Base-by-base conservation (phyloP, 257 asterid genomes). In the Przewalskia tangutica region DNA sequence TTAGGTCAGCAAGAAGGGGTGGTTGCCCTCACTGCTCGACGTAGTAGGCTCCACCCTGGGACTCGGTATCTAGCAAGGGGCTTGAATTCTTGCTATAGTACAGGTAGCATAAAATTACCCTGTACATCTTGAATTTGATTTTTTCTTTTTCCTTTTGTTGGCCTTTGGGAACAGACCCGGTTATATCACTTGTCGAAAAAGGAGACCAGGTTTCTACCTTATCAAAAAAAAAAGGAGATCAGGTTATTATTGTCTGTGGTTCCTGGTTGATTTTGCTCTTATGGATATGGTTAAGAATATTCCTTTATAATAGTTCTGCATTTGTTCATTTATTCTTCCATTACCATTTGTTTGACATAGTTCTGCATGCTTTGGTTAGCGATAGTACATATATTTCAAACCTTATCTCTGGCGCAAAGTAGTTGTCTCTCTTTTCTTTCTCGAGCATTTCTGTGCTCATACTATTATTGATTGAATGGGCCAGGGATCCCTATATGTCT, bases 21-120 rank as follows among this genome's bases (percentile, higher is more conserved):
- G 85, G 93, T 94, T 85, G 94, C 97, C 80, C 98, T 95, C 84
- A 89, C 85, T 86, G 99, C 99, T 77, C 97, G 98, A 80, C 98
- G 98, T 77, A 94, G 98, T 88, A 92, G 95, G 91, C 88, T 95
- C 88, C 99, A 95, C 90, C 99, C 99, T 85, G 99, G 99, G 87
- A 95, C 99, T 82, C 92, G 99, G 77, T 95, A 94, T 88, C 84
- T 94, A 86, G 99, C 97, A 42, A 91, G 99, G 92, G 99, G 99
- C 79, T 81, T 94, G 85, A 95, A 95, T 89, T 91, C 97, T 58
- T 95, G 99, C 89, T 93, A 88, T 87, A 87, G 98, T 86, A 95
- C 99, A 84, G 98, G 99, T 95, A 90, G 62, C 82, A 50, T 80
- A 34, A 62, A 77, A 78, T 63, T 82, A 67, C 40, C 32, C 58